A percentile compares a stretch with the other conserved stretches of the same genome.
Conservation (phyloP, 2,329 filamentous ascomycete species). For the Microdochium trichocladiopsis region DNA sequence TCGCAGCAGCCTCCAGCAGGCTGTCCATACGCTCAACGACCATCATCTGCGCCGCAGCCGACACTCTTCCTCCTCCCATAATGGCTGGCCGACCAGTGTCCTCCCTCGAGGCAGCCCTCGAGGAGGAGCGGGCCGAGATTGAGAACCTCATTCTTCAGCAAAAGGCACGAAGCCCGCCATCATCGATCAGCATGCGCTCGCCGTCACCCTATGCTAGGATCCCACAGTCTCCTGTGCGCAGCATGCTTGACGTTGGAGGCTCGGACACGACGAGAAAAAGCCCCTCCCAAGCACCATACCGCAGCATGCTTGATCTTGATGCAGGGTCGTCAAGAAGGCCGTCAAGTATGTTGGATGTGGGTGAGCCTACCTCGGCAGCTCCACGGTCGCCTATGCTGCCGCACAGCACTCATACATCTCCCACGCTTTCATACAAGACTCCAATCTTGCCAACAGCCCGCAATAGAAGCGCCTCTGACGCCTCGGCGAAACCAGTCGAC, state of each 20-base stretch:
- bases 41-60: not conserved
- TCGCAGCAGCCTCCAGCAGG: not conserved
- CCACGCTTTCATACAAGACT: conserved; percentile 30
- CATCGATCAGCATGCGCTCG: conserved; percentile 28
- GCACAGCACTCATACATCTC: conserved; percentile 38
- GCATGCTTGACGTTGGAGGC: conserved; percentile 56
- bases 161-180: conserved; percentile 10
- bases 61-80: not conserved
- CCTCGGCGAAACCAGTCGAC: conserved; percentile 36
- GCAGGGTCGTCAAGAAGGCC: conserved; percentile 30
- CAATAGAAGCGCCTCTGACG: conserved; percentile 50
- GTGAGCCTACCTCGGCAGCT: conserved; percentile 21
- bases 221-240: conserved; percentile 61
- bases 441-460: conserved; percentile 19
- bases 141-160: conserved; percentile 21
- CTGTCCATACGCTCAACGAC: not conserved
- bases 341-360: conserved; percentile 47
- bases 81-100: conserved; percentile 20
- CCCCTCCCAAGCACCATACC: conserved; percentile 44
- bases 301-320: conserved; percentile 60
- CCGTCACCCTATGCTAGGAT: conserved; percentile 44
- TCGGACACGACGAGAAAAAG: conserved; percentile 19
- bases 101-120: conserved; percentile 24
- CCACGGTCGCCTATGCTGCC: conserved; percentile 17
- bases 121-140: conserved; percentile 23